phyloP scores from a whole-genome alignment of 257 asterid genomes.

The Parsonsia alboflavescens region DNA sequence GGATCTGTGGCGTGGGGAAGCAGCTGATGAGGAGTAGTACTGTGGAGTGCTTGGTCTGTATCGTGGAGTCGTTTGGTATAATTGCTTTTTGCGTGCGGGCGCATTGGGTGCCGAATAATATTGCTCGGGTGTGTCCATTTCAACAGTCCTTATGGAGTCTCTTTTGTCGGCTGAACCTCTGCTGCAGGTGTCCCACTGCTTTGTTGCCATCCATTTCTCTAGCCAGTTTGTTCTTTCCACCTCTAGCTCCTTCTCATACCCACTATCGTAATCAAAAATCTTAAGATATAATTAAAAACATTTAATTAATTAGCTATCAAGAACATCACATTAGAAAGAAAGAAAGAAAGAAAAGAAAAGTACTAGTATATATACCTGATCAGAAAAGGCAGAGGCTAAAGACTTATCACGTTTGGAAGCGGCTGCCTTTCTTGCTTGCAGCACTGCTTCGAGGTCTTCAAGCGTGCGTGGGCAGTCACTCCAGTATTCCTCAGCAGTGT shows the following conservation, averaged over 20 bases:
- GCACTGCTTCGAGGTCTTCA: conserved; percentile 62
- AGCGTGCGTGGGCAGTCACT: conserved; percentile 67
- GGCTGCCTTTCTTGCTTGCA: conserved; percentile 72
- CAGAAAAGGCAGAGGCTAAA: conserved; percentile 60
- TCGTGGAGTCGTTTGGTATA: neutral
- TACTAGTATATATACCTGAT: conserved; percentile 38
- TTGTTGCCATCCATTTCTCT: conserved; percentile 56
- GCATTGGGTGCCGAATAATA: conserved; percentile 13
- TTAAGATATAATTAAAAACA: conserved; percentile 11
- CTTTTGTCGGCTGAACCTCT: conserved; percentile 63
- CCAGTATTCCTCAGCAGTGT: conserved; percentile 59
- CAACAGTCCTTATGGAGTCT: conserved; percentile 75
- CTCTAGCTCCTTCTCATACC: conserved; percentile 28
- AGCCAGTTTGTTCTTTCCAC: conserved; percentile 49
- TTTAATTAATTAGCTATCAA: neutral
- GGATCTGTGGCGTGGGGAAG: conserved; percentile 43
- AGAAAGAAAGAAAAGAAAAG: no score
- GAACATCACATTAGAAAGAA: neutral
- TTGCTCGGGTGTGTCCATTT: conserved; percentile 49
- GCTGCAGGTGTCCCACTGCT: conserved; percentile 55
- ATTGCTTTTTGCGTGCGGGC: conserved; percentile 44
- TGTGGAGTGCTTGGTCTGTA: conserved; percentile 30
- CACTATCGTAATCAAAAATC: conserved; percentile 30
- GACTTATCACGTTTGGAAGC: conserved; percentile 53
- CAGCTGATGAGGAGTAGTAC: neutral